These are phyloP conservation scores for Fonsecaea erecta DNA, from an alignment of 2,329 filamentous ascomycete genomes.

Conservation along the genomic window DNA sequence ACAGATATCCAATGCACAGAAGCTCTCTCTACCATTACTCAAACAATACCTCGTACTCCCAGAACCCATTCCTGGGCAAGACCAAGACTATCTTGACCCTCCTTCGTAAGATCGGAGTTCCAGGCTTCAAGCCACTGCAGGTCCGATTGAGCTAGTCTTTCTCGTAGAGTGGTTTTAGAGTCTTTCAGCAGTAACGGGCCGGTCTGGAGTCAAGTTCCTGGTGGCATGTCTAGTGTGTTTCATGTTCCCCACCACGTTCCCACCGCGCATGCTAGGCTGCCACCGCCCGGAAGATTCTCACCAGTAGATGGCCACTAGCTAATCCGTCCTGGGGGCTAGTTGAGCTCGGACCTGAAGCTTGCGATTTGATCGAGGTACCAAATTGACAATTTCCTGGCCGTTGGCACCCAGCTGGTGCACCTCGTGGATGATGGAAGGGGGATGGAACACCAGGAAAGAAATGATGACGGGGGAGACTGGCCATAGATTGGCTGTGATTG, in stretches of 20 bases:
- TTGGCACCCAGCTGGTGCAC: too few species aligned
- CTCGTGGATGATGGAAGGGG: background rate
- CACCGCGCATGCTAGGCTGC: background rate
- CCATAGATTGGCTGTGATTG: background rate
- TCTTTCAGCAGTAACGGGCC: conserved; percentile 3
- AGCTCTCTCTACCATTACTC: background rate
- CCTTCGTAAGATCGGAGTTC: background rate
- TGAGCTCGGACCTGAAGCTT: conserved; percentile 2
- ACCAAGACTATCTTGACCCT: background rate
- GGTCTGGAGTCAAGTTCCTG: conserved; percentile 21
- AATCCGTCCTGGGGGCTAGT: conserved; percentile 1
- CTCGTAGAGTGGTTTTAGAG: conserved; percentile 2
- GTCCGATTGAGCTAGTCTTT: conserved; percentile 14
- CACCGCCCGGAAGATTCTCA: conserved; percentile 18
- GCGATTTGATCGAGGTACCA: conserved; percentile 14
- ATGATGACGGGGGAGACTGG: background rate
- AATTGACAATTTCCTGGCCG: conserved; percentile 21
- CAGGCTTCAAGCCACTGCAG: conserved; percentile 9
- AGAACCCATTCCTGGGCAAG: too few species aligned
- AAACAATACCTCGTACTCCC: too few species aligned
- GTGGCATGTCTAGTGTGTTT: conserved; percentile 15
- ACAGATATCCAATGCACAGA: background rate
- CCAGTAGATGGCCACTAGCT: background rate
- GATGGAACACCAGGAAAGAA: background rate
- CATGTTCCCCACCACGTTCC: background rate